Evolutionary conservation across 2,329 filamentous ascomycete species (phyloP).

Genomic region (Ophiostoma sp.): DNA sequence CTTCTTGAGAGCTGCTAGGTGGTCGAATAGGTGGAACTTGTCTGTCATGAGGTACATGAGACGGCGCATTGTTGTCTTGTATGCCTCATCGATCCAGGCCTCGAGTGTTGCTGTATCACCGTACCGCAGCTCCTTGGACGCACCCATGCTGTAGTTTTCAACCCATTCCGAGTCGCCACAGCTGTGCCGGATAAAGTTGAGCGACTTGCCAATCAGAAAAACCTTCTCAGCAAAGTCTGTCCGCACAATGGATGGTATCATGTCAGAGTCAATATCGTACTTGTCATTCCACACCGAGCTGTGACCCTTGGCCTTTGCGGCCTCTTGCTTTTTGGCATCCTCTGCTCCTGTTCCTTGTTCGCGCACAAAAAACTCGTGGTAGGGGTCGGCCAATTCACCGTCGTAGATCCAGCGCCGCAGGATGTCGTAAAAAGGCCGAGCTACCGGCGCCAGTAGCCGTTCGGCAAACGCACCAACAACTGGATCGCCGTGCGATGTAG

Average conservation of each 20-base stretch:
- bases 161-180: conserved; percentile 95
- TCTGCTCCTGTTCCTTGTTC: conserved; percentile 61
- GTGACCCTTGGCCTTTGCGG: conserved; percentile 54
- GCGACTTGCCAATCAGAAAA: conserved; percentile 92
- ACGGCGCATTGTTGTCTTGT: conserved; percentile 96
- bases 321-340: conserved; percentile 36
- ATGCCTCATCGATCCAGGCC: conserved; percentile 90
- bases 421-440: conserved; percentile 93
- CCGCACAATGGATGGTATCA: conserved; percentile 91
- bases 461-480: conserved; percentile 93
- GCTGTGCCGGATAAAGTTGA: conserved; percentile 96
- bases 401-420: conserved; percentile 97
- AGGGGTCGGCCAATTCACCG: conserved; percentile 94
- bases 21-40: conserved; percentile 92
- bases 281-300: conserved; percentile 98
- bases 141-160: conserved; percentile 85
- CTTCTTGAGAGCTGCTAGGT: conserved; percentile 84
- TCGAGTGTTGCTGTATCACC: conserved; percentile 89
- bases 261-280: conserved; percentile 75
- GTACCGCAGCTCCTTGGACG: conserved; percentile 86
- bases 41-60: conserved; percentile 88
- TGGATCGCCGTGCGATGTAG: conserved; percentile 88
- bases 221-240: conserved; percentile 93
- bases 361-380: conserved; percentile 88
- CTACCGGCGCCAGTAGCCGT: conserved; percentile 77